phyloP scores from a whole-genome alignment of 257 asterid genomes.

The Rehmannia glutinosa region DNA sequence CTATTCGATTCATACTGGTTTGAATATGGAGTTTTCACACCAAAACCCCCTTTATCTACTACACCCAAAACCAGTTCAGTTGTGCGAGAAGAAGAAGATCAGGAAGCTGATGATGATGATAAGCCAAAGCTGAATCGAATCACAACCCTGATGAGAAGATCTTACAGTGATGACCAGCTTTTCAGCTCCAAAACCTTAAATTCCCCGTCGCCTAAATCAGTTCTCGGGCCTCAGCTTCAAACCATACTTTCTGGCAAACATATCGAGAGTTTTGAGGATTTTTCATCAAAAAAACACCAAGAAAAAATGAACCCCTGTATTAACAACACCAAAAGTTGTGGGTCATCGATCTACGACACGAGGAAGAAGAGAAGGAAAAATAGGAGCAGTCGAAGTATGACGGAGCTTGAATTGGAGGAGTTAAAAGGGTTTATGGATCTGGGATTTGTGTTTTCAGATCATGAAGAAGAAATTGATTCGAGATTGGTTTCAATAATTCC shows the following conservation, averaged over 20 bases:
- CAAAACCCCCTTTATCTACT: slow-evolving; percentile 7
- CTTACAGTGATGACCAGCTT: slow-evolving; percentile 50
- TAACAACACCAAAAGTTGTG: too few relatives aligned
- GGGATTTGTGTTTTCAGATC: slow-evolving; percentile 64
- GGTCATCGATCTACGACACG: too few relatives aligned
- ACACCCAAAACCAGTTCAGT: background rate
- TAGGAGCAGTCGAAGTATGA: slow-evolving; percentile 36
- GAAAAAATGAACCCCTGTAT: too few relatives aligned
- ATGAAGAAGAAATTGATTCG: too few relatives aligned
- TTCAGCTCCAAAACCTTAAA: slow-evolving; percentile 38
- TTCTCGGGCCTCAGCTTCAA: slow-evolving; percentile 49
- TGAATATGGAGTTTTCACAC: slow-evolving; percentile 20
- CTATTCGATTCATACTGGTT: slow-evolving; percentile 49
- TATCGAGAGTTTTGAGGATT: slow-evolving; percentile 17
- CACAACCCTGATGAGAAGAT: slow-evolving; percentile 41
- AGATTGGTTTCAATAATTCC: slow-evolving; percentile 52
- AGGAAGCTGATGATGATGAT: background rate
- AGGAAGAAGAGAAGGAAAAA: slow-evolving; percentile 8
- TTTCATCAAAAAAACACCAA: background rate
- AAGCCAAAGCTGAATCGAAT: slow-evolving; percentile 27
- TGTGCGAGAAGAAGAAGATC: background rate
- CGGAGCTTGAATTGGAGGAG: slow-evolving; percentile 73
- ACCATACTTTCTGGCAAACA: slow-evolving; percentile 68
- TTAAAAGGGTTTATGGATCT: slow-evolving; percentile 83
- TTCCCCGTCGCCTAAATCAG: too few relatives aligned